These are phyloP conservation scores for Chlorella variabilis DNA, from an alignment of 163 green algal species.

Conservation along the genomic window DNA sequence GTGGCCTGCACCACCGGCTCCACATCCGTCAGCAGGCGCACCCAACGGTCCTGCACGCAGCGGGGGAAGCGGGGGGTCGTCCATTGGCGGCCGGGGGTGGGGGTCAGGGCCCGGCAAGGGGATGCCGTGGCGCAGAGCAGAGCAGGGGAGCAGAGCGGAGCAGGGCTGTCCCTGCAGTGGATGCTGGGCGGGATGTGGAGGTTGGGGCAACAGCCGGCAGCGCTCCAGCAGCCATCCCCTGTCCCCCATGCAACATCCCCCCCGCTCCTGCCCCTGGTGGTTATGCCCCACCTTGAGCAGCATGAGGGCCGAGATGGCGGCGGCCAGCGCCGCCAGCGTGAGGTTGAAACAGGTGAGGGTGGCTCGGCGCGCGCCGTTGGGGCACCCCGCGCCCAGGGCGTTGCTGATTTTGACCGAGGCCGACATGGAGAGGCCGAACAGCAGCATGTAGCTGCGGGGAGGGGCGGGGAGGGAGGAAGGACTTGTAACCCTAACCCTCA, in stretches of 20 bases:
- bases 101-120: background rate
- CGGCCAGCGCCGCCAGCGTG: background rate
- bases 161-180: too few relatives aligned
- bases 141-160: background rate
- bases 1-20: constrained; percentile 1
- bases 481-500: too few relatives aligned
- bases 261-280: background rate
- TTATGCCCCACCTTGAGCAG: background rate
- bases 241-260: too few relatives aligned
- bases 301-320: background rate
- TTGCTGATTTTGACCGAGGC: constrained; percentile 56
- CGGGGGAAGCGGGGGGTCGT: too few relatives aligned
- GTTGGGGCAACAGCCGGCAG: too few relatives aligned
- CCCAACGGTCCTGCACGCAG: constrained; percentile 15
- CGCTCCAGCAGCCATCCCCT: too few relatives aligned
- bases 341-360: constrained; percentile 17
- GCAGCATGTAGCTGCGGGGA: constrained; percentile 41
- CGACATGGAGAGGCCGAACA: constrained; percentile 45
- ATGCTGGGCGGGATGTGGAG: too few relatives aligned
- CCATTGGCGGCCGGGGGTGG: background rate
- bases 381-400: constrained; percentile 55
- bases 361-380: constrained; percentile 36
- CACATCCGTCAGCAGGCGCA: constrained; percentile 20
- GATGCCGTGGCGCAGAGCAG: too few relatives aligned
- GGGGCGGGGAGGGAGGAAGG: background rate